Base-by-base conservation (phyloP, 139 green algal genomes). In the Closterium sp. region DNA sequence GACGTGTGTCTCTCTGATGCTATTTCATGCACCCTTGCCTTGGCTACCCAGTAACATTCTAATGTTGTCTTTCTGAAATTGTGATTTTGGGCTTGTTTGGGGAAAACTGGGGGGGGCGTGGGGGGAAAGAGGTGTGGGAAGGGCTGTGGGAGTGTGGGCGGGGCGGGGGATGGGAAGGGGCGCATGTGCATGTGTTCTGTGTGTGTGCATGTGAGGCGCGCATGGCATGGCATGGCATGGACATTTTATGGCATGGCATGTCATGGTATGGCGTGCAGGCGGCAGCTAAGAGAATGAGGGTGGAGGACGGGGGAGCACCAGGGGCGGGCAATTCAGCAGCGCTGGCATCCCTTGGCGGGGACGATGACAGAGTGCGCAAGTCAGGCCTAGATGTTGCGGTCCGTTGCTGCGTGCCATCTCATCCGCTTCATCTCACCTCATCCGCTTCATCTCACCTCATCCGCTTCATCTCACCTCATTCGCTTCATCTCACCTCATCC, bases 231-330 rank as follows among this genome's bases (percentile, higher is more conserved):
- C n/a, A n/a, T n/a, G n/a, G n/a, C n/a, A n/a, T n/a, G n/a, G n/a
- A n/a, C n/a, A n/a, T n/a, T n/a, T n/a, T n/a, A n/a, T n/a, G n/a
- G n/a, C n/a, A n/a, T n/a, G n/a, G n/a, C n/a, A n/a, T n/a, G n/a
- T n/a, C n/a, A n/a, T n/a, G n/a, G 84, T 12, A 10, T 88, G 4
- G 28, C 55, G 25, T 76, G 64, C 88, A 91, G 30, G 69, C 66
- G 6, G 88, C 88, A 34, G 88, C 88, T 2, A 91, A 91, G 30
- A 31, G 88, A 32, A 91, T 91, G 28, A 36, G 88, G 30, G 32
- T 91, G 69, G 88, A 91, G 83, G 88, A 88, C 0, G 88, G 64
- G 31, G 55, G 83, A 16, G 66, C 88, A 10, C 55, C 69, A 9
- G 88, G 55, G 23, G 88, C 28, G 36, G 88, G 88, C 36, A 91